A percentile compares a stretch with the other conserved stretches of the same genome.
phyloP scores from a whole-genome alignment of 176 grass and related monocot genomes.

The Paspalum notatum region DNA sequence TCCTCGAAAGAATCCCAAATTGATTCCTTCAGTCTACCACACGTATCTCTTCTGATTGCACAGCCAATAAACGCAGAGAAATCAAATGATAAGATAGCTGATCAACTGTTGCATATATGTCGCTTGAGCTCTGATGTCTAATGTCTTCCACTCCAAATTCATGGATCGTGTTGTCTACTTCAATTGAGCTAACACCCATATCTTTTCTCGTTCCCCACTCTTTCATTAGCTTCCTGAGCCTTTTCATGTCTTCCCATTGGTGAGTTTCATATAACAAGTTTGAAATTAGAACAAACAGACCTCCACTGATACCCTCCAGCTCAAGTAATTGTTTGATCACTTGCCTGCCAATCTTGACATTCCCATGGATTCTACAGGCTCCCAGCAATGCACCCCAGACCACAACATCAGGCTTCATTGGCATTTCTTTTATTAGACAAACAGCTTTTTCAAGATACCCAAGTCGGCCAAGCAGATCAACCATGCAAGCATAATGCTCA shows the following conservation, averaged over 20 bases:
- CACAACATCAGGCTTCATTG: slow-evolving; percentile 62
- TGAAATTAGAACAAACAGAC: slow-evolving; percentile 53
- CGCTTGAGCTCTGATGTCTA: slow-evolving; percentile 42
- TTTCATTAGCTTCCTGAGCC: slow-evolving; percentile 62
- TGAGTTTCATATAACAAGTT: slow-evolving; percentile 51
- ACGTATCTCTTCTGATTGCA: slow-evolving; percentile 15
- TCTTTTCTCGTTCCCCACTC: slow-evolving; percentile 43
- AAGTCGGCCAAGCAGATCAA: slow-evolving; percentile 52
- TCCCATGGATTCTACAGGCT: slow-evolving; percentile 57
- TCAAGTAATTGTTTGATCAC: slow-evolving; percentile 54
- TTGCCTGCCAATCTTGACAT: slow-evolving; percentile 41
- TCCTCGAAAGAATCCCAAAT: not conserved
- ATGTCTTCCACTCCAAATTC: slow-evolving; percentile 55
- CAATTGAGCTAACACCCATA: slow-evolving; percentile 50
- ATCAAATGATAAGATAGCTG: slow-evolving; percentile 35
- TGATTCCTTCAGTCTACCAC: slow-evolving; percentile 7
- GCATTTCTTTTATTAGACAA: slow-evolving; percentile 56
- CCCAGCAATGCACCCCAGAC: slow-evolving; percentile 61
- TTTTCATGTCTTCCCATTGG: slow-evolving; percentile 50
- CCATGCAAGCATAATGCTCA: slow-evolving; percentile 65
- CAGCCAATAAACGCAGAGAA: slow-evolving; percentile 16
- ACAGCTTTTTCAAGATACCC: slow-evolving; percentile 47
- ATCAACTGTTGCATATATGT: slow-evolving; percentile 34
- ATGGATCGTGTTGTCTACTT: slow-evolving; percentile 36
- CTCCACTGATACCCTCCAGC: slow-evolving; percentile 48